These are phyloP conservation scores for Aristolochia fimbriata DNA, from an alignment of 164 flowering plant species.

Conservation along the genomic window DNA sequence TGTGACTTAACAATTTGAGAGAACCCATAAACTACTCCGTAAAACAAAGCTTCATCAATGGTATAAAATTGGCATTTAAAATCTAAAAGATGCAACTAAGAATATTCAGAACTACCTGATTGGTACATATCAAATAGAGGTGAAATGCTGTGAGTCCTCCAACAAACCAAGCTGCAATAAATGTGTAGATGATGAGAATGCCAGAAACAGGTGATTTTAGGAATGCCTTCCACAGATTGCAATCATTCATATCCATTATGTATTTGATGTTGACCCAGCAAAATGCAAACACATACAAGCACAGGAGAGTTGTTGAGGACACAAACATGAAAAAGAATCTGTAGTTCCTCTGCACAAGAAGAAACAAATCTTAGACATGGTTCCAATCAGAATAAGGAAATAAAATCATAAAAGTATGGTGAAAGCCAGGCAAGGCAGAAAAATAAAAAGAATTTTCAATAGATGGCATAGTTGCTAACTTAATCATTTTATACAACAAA, in stretches of 20 bases:
- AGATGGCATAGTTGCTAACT: too few species aligned
- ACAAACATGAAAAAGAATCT: constrained; percentile 73
- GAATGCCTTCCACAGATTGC: constrained; percentile 44
- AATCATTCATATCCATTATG: constrained; percentile 25
- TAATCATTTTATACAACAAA: too few species aligned
- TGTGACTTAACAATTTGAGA: too few species aligned
- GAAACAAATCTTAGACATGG: not conserved
- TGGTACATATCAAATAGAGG: constrained; percentile 48
- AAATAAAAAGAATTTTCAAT: too few species aligned
- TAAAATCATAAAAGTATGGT: not conserved
- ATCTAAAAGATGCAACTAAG: not conserved
- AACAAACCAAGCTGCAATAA: constrained; percentile 62
- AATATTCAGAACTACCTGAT: constrained; percentile 36
- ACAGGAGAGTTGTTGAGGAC: constrained; percentile 50
- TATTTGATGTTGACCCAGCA: constrained; percentile 50
- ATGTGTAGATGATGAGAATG: constrained; percentile 54
- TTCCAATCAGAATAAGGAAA: not conserved
- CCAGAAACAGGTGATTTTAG: constrained; percentile 43
- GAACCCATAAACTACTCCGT: too few species aligned
- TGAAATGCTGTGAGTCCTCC: constrained; percentile 80
- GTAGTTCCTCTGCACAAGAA: constrained; percentile 54
- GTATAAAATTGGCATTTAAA: not conserved
- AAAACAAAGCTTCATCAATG: too few species aligned
- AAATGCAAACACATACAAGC: constrained; percentile 57
- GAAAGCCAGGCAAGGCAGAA: too few species aligned